Conservation (phyloP, 306 rosid species). For the Pyrus pyrifolia region DNA sequence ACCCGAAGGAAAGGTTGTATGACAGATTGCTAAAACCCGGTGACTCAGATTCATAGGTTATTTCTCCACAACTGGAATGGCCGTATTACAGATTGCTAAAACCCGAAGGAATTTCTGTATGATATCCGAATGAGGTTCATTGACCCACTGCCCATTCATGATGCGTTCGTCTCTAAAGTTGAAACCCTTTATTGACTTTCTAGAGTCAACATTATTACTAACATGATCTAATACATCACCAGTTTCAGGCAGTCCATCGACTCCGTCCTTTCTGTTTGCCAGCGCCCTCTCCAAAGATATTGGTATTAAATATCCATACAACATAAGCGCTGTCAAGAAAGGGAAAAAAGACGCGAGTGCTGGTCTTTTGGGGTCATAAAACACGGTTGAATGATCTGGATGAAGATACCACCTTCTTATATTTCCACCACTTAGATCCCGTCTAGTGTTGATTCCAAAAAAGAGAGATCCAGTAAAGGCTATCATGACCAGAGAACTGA, state of each 20-base stretch:
- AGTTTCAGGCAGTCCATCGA: neutral
- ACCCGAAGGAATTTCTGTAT: conserved; percentile 64
- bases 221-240: conserved; percentile 19
- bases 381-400: conserved; percentile 49
- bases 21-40: conserved; percentile 31
- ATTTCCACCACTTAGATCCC: conserved; percentile 32
- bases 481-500: conserved; percentile 60
- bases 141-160: conserved; percentile 65
- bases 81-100: conserved; percentile 78
- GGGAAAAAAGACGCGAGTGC: conserved; percentile 55
- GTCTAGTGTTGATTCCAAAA: conserved; percentile 53
- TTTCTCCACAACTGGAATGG: conserved; percentile 54
- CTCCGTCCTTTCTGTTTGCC: conserved; percentile 20
- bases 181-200: conserved; percentile 53
- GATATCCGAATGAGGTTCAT: conserved; percentile 55
- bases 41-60: conserved; percentile 81
- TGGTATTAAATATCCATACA: conserved; percentile 85
- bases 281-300: conserved; percentile 73
- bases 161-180: conserved; percentile 70
- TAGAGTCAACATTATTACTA: conserved; percentile 18
- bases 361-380: conserved; percentile 49
- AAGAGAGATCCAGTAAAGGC: conserved; percentile 60
- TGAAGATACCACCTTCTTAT: conserved; percentile 74
- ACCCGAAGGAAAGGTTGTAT: no score
- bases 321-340: conserved; percentile 80